Percentiles rank a stretch among this genome's conserved stretches.
Evolutionary conservation across 225 moss, liverwort and hornwort species (phyloP).

Genomic region (Bryoerythrophyllum caledonicum): DNA sequence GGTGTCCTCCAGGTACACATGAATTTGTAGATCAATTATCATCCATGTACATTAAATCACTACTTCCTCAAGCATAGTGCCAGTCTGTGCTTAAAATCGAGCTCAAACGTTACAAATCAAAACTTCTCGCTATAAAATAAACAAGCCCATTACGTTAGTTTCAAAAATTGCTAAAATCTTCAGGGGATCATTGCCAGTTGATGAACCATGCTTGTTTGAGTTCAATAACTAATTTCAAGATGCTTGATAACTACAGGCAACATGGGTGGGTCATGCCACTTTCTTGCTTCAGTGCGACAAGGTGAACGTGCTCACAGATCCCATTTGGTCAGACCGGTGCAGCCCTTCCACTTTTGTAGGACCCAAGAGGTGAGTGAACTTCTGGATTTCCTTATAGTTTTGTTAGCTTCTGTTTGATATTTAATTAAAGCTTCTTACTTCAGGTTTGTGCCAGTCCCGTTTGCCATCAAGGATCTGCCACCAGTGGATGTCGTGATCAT

Average conservation of each 20-base stretch:
- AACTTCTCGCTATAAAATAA: too few relatives aligned
- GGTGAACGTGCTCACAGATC: constrained; percentile 47
- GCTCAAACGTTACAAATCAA: too few relatives aligned
- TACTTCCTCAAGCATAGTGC: not conserved
- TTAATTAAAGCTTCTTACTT: not conserved
- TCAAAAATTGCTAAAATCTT: too few relatives aligned
- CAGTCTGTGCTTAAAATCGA: too few relatives aligned
- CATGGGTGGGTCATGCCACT: constrained; percentile 49
- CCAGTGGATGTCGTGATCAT: constrained; percentile 47
- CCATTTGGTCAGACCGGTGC: constrained; percentile 49
- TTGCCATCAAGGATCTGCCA: constrained; percentile 46
- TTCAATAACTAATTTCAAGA: too few relatives aligned
- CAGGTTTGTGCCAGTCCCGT: constrained; percentile 46
- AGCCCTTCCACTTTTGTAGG: constrained; percentile 41
- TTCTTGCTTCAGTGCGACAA: constrained; percentile 46
- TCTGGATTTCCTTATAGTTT: too few relatives aligned
- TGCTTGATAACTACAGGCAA: constrained; percentile 33
- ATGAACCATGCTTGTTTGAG: not conserved
- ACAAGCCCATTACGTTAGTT: too few relatives aligned
- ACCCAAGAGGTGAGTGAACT: constrained; percentile 40
- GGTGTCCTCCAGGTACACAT: constrained; percentile 34
- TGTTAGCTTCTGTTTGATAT: too few relatives aligned
- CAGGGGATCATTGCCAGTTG: not conserved
- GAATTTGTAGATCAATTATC: not conserved
- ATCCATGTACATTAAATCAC: not conserved